A percentile compares a stretch with the other conserved stretches of the same genome.
These are phyloP conservation scores for Yamadazyma sp. DNA, from an alignment of 805 yeast species.

Conservation along the genomic window DNA sequence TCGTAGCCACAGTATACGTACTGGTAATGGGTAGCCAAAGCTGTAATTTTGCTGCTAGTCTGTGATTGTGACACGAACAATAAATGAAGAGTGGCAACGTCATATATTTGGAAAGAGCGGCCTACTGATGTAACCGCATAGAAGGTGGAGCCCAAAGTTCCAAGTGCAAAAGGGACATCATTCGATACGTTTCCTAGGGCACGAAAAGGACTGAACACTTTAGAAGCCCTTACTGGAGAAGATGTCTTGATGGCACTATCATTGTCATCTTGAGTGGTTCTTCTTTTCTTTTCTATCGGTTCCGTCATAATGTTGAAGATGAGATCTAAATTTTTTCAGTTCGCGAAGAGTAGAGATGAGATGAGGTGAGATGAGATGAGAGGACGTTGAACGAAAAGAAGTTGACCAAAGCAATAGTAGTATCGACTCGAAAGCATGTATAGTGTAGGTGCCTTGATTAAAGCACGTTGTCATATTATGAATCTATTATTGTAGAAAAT, in stretches of 20 bases:
- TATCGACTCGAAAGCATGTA: too few relatives aligned
- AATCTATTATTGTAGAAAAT: background rate
- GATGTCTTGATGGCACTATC: too few relatives aligned
- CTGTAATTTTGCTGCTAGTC: conserved; percentile 67
- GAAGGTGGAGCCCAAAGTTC: conserved; percentile 84
- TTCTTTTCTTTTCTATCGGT: conserved; percentile 35
- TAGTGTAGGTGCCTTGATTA: too few relatives aligned
- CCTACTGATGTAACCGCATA: conserved; percentile 91
- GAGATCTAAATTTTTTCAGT: conserved; percentile 6
- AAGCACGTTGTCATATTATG: too few relatives aligned
- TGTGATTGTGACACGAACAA: conserved; percentile 83
- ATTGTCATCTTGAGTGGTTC: too few relatives aligned
- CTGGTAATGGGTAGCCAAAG: conserved; percentile 79
- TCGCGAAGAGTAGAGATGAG: conserved; percentile 9
- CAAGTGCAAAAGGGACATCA: conserved; percentile 80
- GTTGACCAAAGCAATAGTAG: too few relatives aligned
- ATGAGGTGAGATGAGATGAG: conserved; percentile 4
- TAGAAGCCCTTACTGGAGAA: conserved; percentile 23
- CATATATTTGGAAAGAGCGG: conserved; percentile 85
- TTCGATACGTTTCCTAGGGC: conserved; percentile 88
- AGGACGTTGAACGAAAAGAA: background rate
- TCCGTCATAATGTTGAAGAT: conserved; percentile 24
- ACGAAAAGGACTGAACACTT: conserved; percentile 81
- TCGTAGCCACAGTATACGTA: conserved; percentile 78
- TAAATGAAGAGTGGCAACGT: conserved; percentile 80